A percentile compares a stretch with the other conserved stretches of the same genome.
Evolutionary conservation across 2,329 filamentous ascomycete species (phyloP).

Genomic region (Ophiocordyceps camponoti-rufipedis): DNA sequence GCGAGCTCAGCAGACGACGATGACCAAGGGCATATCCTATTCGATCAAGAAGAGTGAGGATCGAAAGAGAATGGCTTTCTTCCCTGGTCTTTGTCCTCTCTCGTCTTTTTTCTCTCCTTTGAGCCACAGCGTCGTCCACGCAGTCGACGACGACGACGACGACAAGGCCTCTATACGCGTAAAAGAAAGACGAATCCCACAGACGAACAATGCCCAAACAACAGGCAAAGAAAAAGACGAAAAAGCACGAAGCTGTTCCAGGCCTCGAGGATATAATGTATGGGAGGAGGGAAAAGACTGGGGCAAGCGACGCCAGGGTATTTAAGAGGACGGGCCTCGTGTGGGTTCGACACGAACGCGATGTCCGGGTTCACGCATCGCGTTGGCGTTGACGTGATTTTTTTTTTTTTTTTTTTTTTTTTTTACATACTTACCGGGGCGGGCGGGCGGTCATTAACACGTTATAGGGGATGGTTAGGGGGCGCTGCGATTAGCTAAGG

Average conservation of each 20-base stretch:
- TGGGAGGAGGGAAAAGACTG: slow-evolving; percentile 1
- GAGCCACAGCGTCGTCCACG: no score
- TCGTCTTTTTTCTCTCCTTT: no score
- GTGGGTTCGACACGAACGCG: slow-evolving; percentile 6
- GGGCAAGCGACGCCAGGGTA: slow-evolving; percentile 3
- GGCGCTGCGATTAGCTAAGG: no score
- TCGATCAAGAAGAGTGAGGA: not conserved
- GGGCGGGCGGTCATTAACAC: no score
- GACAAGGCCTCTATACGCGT: no score
- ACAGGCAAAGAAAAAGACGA: no score
- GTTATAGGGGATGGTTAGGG: not conserved
- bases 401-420: not conserved
- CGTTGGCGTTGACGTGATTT: slow-evolving; percentile 6
- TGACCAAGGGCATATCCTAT: not conserved
- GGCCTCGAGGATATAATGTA: slow-evolving; percentile 1
- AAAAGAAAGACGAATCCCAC: no score
- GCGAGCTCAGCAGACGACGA: no score
- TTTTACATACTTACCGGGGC: no score
- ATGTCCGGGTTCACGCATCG: slow-evolving; percentile 4
- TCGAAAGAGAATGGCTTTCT: not conserved
- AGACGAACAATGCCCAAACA: no score
- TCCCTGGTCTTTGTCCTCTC: no score
- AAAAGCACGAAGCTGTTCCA: not conserved
- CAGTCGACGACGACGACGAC: no score
- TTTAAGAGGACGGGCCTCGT: slow-evolving; percentile 4